These are phyloP conservation scores for Monosporascus sp. DNA, from an alignment of 2,329 filamentous ascomycete genomes.

Conservation along the genomic window DNA sequence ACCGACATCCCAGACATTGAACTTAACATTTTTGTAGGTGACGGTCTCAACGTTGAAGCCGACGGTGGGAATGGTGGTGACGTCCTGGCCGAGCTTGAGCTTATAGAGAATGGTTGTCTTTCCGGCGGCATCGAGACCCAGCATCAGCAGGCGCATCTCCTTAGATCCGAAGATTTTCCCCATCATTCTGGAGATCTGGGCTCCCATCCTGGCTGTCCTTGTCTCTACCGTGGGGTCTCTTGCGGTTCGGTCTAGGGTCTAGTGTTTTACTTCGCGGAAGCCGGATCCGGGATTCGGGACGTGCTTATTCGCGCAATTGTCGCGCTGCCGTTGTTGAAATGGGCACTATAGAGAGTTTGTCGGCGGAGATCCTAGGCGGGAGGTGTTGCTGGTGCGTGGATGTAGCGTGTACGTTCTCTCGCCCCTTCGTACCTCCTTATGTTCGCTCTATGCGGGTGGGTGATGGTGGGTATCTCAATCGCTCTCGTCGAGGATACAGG, in stretches of 20 bases:
- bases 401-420: too few relatives aligned
- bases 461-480: too few relatives aligned
- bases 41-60: slow-evolving; percentile 99
- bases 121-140: slow-evolving; percentile 94
- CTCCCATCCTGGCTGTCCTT: slow-evolving; percentile 67
- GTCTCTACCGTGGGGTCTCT: not conserved
- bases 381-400: too few relatives aligned
- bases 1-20: slow-evolving; percentile 98
- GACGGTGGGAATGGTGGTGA: slow-evolving; percentile 96
- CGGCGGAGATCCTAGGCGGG: too few relatives aligned
- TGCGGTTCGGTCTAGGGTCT: not conserved
- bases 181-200: slow-evolving; percentile 91
- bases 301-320: too few relatives aligned
- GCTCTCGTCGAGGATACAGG: too few relatives aligned
- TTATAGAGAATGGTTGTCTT: slow-evolving; percentile 99
- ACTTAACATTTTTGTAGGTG: slow-evolving; percentile 98
- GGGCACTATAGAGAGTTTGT: too few relatives aligned
- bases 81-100: slow-evolving; percentile 95
- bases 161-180: slow-evolving; percentile 98
- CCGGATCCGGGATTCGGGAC: not conserved
- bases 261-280: not conserved
- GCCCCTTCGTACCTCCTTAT: too few relatives aligned
- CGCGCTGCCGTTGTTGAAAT: too few relatives aligned
- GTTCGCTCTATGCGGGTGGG: too few relatives aligned
- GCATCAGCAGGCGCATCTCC: slow-evolving; percentile 98